Evolutionary conservation across 1,284 basidiomycete genomes (phyloP), one percentile per base, ranked within the genome.

Genomic region (Microbotryum saponariae): DNA sequence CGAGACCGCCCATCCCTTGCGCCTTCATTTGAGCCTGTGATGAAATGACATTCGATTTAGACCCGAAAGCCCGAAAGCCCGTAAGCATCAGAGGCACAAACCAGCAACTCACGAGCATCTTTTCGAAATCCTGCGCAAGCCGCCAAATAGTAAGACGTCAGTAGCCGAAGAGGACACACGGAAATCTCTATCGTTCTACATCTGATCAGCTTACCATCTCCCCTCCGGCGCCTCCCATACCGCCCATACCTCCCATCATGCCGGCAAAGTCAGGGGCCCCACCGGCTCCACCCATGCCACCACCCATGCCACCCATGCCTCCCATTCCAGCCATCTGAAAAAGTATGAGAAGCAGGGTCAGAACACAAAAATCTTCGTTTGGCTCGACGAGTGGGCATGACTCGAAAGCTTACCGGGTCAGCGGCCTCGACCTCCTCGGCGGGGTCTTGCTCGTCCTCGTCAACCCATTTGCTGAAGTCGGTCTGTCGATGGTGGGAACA

Each of bases 391-490:
- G n/a, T 25, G 27, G 54, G 12, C 14, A 14, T 54, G 57, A 42
- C 50, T 59, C 63, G 27, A 42, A 18, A 42, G 37, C 37, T 18
- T 42, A 53, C 51, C 61, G 51, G 56, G 46, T 27, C 46, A 27
- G 47, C 31, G 18, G 50, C 66, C 69, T 61, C 72, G 21, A 62
- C 73, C 59, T 75, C 77, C 10, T 81, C 81, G 0, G 82, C 82
- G 10, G 81, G 80, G 0, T 89, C 87, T 78, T 96, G 91, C 76
- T 96, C 91, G 73, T 96, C 91, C 79, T 96, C 91, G 74, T 94
- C 91, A 56, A 88, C 87, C 91, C 91, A 96, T 78, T 75, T 65
- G 67, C 52, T 49, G 51, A 54, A 57, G 58, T 67, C 58, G 42
- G 60, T 64, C 50, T 54, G 45, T 23, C 14, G 10, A 7, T 51